phyloP scores from a whole-genome alignment of 2,329 filamentous ascomycete species.

The Neopestalotiopsis rosae region DNA sequence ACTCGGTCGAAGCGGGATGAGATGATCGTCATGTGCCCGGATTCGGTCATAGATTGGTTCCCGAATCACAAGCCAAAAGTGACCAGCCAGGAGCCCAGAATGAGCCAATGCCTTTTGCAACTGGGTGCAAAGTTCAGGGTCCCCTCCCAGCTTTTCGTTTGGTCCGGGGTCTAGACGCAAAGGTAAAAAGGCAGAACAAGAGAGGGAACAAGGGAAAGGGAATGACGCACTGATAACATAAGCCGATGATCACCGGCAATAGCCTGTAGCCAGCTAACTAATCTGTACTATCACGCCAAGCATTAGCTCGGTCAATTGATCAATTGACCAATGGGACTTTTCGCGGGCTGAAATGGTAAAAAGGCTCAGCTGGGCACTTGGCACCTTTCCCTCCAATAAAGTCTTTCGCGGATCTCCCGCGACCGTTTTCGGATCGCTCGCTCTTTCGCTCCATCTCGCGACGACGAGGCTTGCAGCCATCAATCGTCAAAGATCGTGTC shows the following conservation, averaged over 20 bases:
- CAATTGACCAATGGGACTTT: constrained; percentile 14
- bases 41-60: constrained; percentile 5
- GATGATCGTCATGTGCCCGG: background rate
- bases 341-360: constrained; percentile 15
- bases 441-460: constrained; percentile 7
- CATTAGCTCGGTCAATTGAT: background rate
- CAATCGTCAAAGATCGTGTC: background rate
- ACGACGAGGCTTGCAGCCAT: constrained; percentile 2
- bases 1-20: background rate
- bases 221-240: constrained; percentile 17
- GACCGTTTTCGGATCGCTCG: constrained; percentile 9
- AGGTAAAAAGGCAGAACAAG: background rate
- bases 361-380: background rate
- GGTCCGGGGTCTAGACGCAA: background rate
- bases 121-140: background rate
- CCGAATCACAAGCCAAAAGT: background rate
- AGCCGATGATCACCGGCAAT: constrained; percentile 19
- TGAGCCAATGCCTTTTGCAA: background rate
- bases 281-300: background rate
- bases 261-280: constrained; percentile 4
- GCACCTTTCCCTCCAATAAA: background rate
- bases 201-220: background rate
- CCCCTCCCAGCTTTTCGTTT: background rate
- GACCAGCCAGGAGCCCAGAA: too few species aligned
- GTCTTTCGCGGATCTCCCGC: background rate